phyloP scores from a whole-genome alignment of 805 yeast genomes.

The Vanderwaltozyma yarrowii region DNA sequence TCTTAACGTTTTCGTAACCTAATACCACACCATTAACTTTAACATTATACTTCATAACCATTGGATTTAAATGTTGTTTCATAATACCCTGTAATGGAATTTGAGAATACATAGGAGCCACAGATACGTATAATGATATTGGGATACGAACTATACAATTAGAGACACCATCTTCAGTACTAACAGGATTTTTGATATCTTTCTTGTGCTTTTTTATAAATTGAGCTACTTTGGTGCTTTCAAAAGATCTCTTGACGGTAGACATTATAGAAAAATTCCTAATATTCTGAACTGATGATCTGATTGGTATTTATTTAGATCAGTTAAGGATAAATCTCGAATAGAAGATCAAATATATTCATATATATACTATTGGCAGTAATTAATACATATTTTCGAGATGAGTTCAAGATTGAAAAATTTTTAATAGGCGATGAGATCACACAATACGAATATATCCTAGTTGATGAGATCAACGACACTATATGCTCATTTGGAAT shows the following conservation, averaged over 20 bases:
- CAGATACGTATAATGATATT: conserved; percentile 57
- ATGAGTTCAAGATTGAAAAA: neutral
- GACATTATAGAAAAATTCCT: conserved; percentile 5
- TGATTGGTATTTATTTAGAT: too few relatives aligned
- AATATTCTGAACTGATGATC: neutral
- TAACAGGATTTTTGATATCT: conserved; percentile 19
- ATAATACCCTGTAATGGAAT: conserved; percentile 71
- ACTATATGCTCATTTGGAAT: too few relatives aligned
- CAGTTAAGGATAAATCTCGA: too few relatives aligned
- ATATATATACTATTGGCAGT: too few relatives aligned
- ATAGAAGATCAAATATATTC: too few relatives aligned
- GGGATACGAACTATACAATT: conserved; percentile 28
- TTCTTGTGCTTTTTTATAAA: conserved; percentile 25
- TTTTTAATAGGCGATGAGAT: neutral
- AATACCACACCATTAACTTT: conserved; percentile 75
- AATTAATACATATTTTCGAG: neutral
- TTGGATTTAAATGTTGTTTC: conserved; percentile 81
- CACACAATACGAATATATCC: neutral
- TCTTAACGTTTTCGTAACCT: conserved; percentile 58
- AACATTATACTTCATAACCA: conserved; percentile 71
- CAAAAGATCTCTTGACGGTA: conserved; percentile 20
- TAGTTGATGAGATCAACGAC: too few relatives aligned
- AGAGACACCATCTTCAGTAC: conserved; percentile 22
- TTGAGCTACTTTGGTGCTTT: conserved; percentile 9
- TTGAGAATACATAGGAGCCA: conserved; percentile 72